Percentiles rank a stretch among this genome's conserved stretches.
Conservation (phyloP, 495 filamentous ascomycete genomes). For the Neurospora terricola region DNA sequence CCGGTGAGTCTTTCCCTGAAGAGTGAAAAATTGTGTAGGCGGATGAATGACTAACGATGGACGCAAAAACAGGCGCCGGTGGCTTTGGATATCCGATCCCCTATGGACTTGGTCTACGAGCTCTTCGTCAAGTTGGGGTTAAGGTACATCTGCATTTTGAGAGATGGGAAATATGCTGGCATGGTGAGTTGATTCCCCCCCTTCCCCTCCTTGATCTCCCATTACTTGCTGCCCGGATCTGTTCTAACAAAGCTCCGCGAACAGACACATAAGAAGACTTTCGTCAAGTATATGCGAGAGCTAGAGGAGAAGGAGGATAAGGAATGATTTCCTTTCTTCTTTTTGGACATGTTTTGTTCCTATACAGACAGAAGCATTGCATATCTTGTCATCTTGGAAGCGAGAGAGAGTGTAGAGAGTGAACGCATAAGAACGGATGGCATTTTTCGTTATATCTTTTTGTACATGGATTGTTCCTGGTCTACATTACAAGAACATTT, state of each 20-base stretch:
- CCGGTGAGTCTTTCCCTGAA: slow-evolving; percentile 39
- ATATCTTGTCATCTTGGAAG: too few species aligned
- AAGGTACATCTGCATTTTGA: slow-evolving; percentile 83
- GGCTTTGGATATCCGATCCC: slow-evolving; percentile 76
- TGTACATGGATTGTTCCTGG: background rate
- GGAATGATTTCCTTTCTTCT: background rate
- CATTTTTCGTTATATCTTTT: background rate
- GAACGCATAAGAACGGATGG: background rate
- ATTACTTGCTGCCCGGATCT: background rate
- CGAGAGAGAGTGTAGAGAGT: background rate
- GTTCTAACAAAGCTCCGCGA: slow-evolving; percentile 13
- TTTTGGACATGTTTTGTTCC: background rate
- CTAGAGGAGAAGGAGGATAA: slow-evolving; percentile 50
- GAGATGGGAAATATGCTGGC: slow-evolving; percentile 76
- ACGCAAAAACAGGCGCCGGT: slow-evolving; percentile 54
- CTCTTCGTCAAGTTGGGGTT: slow-evolving; percentile 92
- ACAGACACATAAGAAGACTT: slow-evolving; percentile 84
- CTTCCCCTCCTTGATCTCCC: background rate
- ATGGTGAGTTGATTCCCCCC: slow-evolving; percentile 46
- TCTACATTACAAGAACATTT: background rate
- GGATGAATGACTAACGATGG: background rate
- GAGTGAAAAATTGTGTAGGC: background rate
- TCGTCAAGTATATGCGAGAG: slow-evolving; percentile 88
- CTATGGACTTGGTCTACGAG: slow-evolving; percentile 94
- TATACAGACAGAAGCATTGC: too few species aligned